Base-by-base conservation (phyloP, 768 basidiomycete genomes). In the Auricularia sp. region DNA sequence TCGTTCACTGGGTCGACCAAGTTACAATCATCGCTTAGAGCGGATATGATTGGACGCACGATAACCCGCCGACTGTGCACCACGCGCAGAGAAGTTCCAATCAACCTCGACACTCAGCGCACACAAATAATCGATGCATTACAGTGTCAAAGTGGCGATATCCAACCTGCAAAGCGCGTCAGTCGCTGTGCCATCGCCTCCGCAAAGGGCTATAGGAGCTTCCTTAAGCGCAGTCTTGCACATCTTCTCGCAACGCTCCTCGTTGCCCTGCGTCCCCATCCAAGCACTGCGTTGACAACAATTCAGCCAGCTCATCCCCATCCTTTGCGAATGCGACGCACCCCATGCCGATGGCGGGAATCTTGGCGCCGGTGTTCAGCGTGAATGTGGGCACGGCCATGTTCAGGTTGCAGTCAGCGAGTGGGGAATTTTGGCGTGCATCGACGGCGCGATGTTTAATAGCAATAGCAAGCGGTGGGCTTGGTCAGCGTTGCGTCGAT, bases 1-100 rank as follows among this genome's bases (percentile, higher is more conserved):
- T 94, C 90, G 71, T 93, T 93, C 56, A 23, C 62, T 23, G 18
- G 23, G 53, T 7, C 34, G 10, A 29, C 11, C 29, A 23, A 10
- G 10, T 59, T 7, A 59, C 10, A 6, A 7, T 4, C 23, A 4
- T 29, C 10, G 29, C 18, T 29, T 29, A 59, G 8, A 6, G 23
- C 34, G 56, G 34, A 2, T 18, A 6, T 10, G 7, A 51, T 51
- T 10, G 7, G 53, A 18, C 53, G 18, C 53, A 59, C 56, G 11
- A 35, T 59, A 59, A 12, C 29, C 56, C 34, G 23, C 29, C 4
- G 56, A 14, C 56, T 59, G 16, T 14, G 23, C 3, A 56, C 21
- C 53, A 10, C 18, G 16, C 11, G 23, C 56, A 29, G n/a, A n/a
- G 56, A 33, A 59, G 29, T 8, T 59, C 23, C 18, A 29, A 0